Conservation (phyloP, 2,329 filamentous ascomycete species). For the Phialophora chinensis region DNA sequence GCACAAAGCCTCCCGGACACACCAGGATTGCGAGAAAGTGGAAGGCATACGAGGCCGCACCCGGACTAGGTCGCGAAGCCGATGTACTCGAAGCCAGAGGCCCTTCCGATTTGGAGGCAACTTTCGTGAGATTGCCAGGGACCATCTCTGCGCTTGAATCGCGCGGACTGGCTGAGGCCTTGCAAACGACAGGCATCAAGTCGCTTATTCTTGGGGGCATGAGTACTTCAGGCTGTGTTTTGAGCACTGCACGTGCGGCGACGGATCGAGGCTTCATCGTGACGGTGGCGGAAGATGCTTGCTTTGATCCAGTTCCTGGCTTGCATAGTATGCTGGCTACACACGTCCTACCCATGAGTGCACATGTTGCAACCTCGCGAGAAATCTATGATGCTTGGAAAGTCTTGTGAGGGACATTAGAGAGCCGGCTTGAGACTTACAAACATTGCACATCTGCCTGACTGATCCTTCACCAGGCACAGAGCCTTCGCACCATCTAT, state of each 20-base stretch:
- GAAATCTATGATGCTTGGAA: slow-evolving; percentile 25
- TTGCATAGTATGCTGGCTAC: slow-evolving; percentile 34
- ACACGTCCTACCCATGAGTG: slow-evolving; percentile 23
- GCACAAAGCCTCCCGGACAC: slow-evolving; percentile 36
- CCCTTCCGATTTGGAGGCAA: slow-evolving; percentile 32
- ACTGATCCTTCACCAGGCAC: neutral
- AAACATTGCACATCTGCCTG: neutral
- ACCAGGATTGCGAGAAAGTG: slow-evolving; percentile 38
- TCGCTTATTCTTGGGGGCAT: slow-evolving; percentile 32
- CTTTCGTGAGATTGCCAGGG: slow-evolving; percentile 38
- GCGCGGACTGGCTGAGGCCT: slow-evolving; percentile 37
- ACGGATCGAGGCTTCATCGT: slow-evolving; percentile 42
- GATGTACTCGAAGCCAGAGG: slow-evolving; percentile 28
- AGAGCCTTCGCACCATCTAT: no score
- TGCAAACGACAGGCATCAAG: slow-evolving; percentile 35
- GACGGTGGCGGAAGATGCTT: slow-evolving; percentile 41
- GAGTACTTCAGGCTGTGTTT: slow-evolving; percentile 39
- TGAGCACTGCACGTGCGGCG: slow-evolving; percentile 41
- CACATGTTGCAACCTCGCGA: slow-evolving; percentile 25
- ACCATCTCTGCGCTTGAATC: slow-evolving; percentile 43
- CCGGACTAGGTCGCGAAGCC: slow-evolving; percentile 32
- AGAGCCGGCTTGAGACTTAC: neutral
- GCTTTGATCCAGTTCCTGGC: slow-evolving; percentile 38
- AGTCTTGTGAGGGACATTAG: slow-evolving; percentile 12
- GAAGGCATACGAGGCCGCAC: slow-evolving; percentile 22